Percentiles rank a stretch among this genome's conserved stretches.
Evolutionary conservation across 495 filamentous ascomycete genomes (phyloP).

Genomic region (Penicillium psychrofluorescens): DNA sequence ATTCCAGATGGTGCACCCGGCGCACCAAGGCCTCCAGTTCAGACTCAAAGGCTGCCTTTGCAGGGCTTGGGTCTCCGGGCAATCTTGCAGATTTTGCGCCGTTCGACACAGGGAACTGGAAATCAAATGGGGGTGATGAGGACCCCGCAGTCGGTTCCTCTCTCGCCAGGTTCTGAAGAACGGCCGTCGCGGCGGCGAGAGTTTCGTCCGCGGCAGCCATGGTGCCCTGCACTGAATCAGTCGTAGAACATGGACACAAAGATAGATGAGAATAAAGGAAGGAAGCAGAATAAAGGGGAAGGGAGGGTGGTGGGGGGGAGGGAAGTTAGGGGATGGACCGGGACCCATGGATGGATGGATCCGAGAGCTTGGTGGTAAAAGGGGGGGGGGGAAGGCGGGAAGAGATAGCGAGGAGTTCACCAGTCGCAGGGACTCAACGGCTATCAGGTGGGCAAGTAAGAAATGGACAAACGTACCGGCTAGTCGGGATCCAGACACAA

Average conservation of each 20-base stretch:
- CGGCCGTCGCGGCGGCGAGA: constrained; percentile 53
- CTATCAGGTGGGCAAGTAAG: no score
- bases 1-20: constrained; percentile 63
- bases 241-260: constrained; percentile 13
- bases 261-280: not conserved
- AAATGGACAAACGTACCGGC: constrained; percentile 11
- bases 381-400: no score
- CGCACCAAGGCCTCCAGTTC: constrained; percentile 63
- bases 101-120: constrained; percentile 28
- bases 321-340: constrained; percentile 1
- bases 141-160: constrained; percentile 33
- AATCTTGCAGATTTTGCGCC: constrained; percentile 44
- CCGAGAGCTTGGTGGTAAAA: no score
- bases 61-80: constrained; percentile 55
- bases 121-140: constrained; percentile 33
- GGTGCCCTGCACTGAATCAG: constrained; percentile 29
- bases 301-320: constrained; percentile 1
- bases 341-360: constrained; percentile 2
- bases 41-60: constrained; percentile 62
- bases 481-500: constrained; percentile 33
- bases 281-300: not conserved
- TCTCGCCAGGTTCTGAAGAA: constrained; percentile 57
- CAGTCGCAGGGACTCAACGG: no score
- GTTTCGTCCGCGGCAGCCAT: constrained; percentile 56
- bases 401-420: no score